Base-by-base conservation (phyloP, 2,329 filamentous ascomycete genomes). In the Grosmannia clavigera region DNA sequence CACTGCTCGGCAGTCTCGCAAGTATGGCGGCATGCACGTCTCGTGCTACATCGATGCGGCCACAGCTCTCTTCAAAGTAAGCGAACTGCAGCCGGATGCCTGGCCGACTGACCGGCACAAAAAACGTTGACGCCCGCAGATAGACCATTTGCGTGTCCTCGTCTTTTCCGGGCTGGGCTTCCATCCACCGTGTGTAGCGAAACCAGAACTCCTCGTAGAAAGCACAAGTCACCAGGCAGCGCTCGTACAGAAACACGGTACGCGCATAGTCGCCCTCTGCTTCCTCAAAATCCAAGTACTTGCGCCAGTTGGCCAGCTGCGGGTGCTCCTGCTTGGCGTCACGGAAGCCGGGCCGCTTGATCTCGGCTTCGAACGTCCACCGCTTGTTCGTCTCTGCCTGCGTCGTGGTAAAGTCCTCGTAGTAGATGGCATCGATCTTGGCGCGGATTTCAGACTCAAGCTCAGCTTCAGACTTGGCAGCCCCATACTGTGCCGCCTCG, bases 171-270 rank as follows among this genome's bases (percentile, higher is more conserved):
- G 83, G 75, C 69, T 95, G 89, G 0, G 84, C 84, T 61, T 82
- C 80, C 88, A 96, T 95, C 94, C 94, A 99, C 50, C 92, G 81
- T 19, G 88, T 90, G 72, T 96, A 99, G n/a, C 94, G 87, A 68
- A 95, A 84, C 94, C 94, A 99, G 72, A 97, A 95, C 70, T 97
- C 92, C 57, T 97, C 92, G 70, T 99, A 96, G 66, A 95, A 87
- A 19, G 94, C 92, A 68, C 90, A 95, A 0, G 90, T 92, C 43
- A 96, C 90, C 58, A 99, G 74, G 67, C 92, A 97, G 58, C 94
- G 86, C 76, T 99, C 94, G 70, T 99, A 97, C 38, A 99, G 75
- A 68, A 94, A 94, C 6, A 88, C 82, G 54, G 81, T 86, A 61
- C 94, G 83, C 16, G 78, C 73, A 65, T 85, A 90, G 61, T 92